Base-by-base conservation (phyloP, 352 stramenopile species). In the Globisporangium barbulae region DNA sequence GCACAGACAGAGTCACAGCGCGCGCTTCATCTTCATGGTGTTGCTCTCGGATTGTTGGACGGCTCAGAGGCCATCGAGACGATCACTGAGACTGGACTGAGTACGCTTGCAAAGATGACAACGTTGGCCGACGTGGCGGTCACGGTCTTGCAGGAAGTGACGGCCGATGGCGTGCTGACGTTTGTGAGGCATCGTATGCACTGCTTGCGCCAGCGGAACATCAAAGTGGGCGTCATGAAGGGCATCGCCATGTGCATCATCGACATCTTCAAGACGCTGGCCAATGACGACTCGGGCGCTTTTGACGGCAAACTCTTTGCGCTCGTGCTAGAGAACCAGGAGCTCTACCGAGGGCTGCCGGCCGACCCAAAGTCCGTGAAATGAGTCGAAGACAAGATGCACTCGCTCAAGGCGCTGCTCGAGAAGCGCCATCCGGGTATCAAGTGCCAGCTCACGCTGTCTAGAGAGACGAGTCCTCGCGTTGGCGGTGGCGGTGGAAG, bases 121-220 rank as follows among this genome's bases (percentile, higher is more conserved):
- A 62, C 77, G 61, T 64, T 83, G 41, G 65, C 74, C 17, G 74
- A 82, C 63, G 74, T 82, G 31, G 67, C 64, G 8, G 59, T 82
- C 45, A 66, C 73, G 21, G 72, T 70, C 19, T 60, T 80, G 25
- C 56, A 68, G 28, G 57, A 66, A 10, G 61, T 64, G 12, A 59
- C 64, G 5, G 64, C 66, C 1, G 58, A 63, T 33, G 70, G 65
- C 13, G 35, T 76, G 1, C 67, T 75, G 17, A 52, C 68, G 10
- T 74, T 82, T n/a, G 64, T 80, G n/a, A 54, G 63, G 30, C 9
- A 53, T 4, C 62, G 63, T 22, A 57, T 70, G 19, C 60, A 67
- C 6, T 73, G 63, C 25, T 63, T 76, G 8, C 66, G 73, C 30
- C 74, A 82, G 30, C 74, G 74, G 30, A 80, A 82, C 45, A 49